phyloP scores from a whole-genome alignment of 345 rosid species.

The Eucalyptus curtisii region DNA sequence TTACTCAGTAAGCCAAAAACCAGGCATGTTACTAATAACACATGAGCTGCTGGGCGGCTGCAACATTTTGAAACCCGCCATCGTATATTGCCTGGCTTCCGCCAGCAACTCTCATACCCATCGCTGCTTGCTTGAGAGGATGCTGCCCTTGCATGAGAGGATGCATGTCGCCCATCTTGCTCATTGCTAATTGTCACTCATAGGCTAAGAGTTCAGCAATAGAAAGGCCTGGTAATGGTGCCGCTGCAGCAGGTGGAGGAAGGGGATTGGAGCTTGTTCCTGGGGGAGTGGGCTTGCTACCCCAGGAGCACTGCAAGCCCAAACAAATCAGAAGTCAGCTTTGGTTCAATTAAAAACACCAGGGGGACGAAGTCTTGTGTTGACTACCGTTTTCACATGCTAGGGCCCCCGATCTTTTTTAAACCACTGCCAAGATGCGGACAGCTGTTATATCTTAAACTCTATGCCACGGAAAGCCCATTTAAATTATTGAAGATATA shows the following conservation, averaged over 20 bases:
- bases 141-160: slow-evolving; percentile 81
- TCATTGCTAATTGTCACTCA: slow-evolving; percentile 58
- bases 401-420: not conserved
- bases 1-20: not conserved
- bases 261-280: too few species aligned
- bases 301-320: too few species aligned
- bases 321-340: too few species aligned
- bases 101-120: slow-evolving; percentile 76
- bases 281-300: too few species aligned
- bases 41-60: slow-evolving; percentile 83
- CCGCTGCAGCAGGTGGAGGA: too few species aligned
- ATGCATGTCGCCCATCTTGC: slow-evolving; percentile 76
- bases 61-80: slow-evolving; percentile 78
- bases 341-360: not conserved
- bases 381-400: not conserved
- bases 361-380: not conserved
- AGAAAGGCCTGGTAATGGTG: too few species aligned
- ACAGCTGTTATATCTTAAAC: not conserved
- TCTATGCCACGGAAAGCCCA: accelerated
- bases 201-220: slow-evolving; percentile 39
- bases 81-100: slow-evolving; percentile 88
- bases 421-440: not conserved
- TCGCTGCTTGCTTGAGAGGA: slow-evolving; percentile 67
- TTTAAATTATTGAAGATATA: not conserved
- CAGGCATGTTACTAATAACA: slow-evolving; percentile 52